Percentiles rank a stretch among this genome's conserved stretches.
Conservation (phyloP, 768 basidiomycete species). For the Boletus bicolor region DNA sequence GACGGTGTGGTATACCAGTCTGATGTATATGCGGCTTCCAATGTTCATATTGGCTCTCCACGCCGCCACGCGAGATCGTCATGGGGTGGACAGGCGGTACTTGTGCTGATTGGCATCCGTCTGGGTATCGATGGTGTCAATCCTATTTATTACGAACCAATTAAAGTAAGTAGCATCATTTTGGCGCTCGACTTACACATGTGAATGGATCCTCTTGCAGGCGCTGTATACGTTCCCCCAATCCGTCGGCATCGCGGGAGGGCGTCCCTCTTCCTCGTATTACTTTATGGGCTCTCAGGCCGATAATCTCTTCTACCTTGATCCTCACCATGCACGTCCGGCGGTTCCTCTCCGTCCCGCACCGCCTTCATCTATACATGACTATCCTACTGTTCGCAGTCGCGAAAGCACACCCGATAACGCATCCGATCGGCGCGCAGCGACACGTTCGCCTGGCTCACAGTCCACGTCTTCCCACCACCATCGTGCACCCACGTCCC, state of each 20-base stretch:
- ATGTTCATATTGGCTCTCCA: constrained; percentile 30
- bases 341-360: constrained; percentile 66
- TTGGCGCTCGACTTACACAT: neutral
- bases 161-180: constrained; percentile 50
- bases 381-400: constrained; percentile 20
- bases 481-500: constrained; percentile 42
- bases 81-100: constrained; percentile 85
- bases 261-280: constrained; percentile 94
- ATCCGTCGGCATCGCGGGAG: constrained; percentile 94
- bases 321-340: constrained; percentile 76
- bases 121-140: constrained; percentile 92
- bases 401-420: constrained; percentile 33
- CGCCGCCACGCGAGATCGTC: constrained; percentile 28
- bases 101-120: constrained; percentile 82
- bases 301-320: constrained; percentile 80
- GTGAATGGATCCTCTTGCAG: constrained; percentile 37
- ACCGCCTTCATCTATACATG: constrained; percentile 29
- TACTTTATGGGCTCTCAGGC: constrained; percentile 95
- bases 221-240: constrained; percentile 90
- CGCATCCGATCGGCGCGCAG: constrained; percentile 25
- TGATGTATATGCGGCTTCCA: constrained; percentile 81
- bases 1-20: constrained; percentile 82
- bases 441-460: constrained; percentile 25
- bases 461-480: constrained; percentile 28
- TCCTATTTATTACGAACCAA: constrained; percentile 87